Evolutionary conservation across 2,329 filamentous ascomycete species (phyloP), one percentile per base, ranked within the genome.

Genomic region (Ophiostoma australiae): DNA sequence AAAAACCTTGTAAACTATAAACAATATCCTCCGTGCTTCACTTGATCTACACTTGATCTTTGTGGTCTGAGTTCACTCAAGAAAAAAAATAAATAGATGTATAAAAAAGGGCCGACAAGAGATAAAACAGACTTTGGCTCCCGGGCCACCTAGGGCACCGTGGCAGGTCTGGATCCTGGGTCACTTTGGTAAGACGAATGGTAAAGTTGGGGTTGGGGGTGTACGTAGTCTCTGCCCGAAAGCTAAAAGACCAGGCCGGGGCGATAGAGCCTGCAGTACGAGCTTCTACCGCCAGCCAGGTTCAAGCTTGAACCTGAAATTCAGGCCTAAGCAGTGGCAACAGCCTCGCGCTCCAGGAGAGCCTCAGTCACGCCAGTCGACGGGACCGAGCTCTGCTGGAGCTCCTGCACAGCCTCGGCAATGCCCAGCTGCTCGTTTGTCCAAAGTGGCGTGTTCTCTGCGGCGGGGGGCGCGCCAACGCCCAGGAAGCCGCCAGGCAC

Each of bases 341-440:
- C 39, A 39, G 66, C 39, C 80, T 89, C 86, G 70, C 84, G 83
- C 78, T 86, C 86, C 52, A 90, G 84, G 66, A 90, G 81, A 61
- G 84, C 82, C 77, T 90, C 87, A 72, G 86, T 87, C 74, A 89
- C 78, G 70, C 82, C 78, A 20, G 80, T 75, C 31, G 79, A 80
- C 23, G 79, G 81, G 44, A 82, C 83, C 77, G 83, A 82, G 76
- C 41, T 10, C 70, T 71, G 39, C 69, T 72, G 31, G 11, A 92
- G 86, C 78, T 90, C 87, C 77, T 86, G 83, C 69, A 88, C 83
- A 17, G 87, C 83, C 77, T 91, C 84, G 72, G 88, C 86, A 67
- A 97, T 85, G 58, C 90, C 92, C 71, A 99, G 87, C 84, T 99
- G 95, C 76, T 86, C 84, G 76, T 97, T 89, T 1, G 92, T 95